Percentiles rank a stretch among this genome's conserved stretches.
phyloP scores from a whole-genome alignment of 306 rosid species.

The Rosa lucieae region DNA sequence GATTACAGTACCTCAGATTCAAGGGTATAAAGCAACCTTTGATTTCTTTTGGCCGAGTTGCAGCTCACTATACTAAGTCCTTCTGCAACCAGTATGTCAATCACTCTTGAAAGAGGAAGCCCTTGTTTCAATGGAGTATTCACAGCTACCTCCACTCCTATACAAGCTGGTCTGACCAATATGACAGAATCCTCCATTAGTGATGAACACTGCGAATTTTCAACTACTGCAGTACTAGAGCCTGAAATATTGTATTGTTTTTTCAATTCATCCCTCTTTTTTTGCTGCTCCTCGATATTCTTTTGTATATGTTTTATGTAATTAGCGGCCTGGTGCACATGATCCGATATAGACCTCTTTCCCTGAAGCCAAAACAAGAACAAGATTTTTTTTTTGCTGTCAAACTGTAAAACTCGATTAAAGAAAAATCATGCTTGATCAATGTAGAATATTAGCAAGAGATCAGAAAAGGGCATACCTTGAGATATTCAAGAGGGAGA shows the following conservation, averaged over 20 bases:
- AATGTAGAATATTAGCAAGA: background rate
- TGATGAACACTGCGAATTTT: background rate
- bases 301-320: slow-evolving; percentile 37
- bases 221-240: background rate
- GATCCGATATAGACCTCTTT: slow-evolving; percentile 50
- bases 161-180: slow-evolving; percentile 10
- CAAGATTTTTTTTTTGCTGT: background rate
- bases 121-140: slow-evolving; percentile 30
- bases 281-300: slow-evolving; percentile 24
- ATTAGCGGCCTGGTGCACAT: slow-evolving; percentile 37
- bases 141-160: slow-evolving; percentile 39
- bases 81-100: slow-evolving; percentile 30
- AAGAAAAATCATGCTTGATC: background rate
- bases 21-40: slow-evolving; percentile 32
- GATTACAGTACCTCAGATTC: slow-evolving; percentile 34
- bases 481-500: slow-evolving; percentile 37
- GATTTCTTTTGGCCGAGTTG: slow-evolving; percentile 31
- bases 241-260: background rate
- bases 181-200: background rate
- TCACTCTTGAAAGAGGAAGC: slow-evolving; percentile 35
- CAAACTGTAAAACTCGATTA: background rate
- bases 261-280: slow-evolving; percentile 38
- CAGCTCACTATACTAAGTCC: slow-evolving; percentile 38
- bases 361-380: slow-evolving; percentile 29
- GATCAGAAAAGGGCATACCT: slow-evolving; percentile 21